phyloP scores from a whole-genome alignment of 495 filamentous ascomycete genomes.

The Cercophora samala region DNA sequence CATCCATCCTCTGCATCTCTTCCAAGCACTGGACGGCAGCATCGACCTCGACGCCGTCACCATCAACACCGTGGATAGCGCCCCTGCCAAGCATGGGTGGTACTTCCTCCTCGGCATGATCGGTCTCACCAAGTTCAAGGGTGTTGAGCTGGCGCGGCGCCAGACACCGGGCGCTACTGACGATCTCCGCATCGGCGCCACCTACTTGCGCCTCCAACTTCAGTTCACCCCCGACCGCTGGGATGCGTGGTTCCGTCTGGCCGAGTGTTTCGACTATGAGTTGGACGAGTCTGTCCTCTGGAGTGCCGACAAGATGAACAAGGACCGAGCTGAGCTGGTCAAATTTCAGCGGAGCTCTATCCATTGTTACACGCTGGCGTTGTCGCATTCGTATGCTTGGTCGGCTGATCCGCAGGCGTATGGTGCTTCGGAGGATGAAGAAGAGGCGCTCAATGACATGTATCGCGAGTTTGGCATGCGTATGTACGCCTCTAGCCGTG shows the following conservation, averaged over 20 bases:
- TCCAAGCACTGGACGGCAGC: slow-evolving; percentile 71
- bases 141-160: slow-evolving; percentile 66
- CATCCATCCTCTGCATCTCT: slow-evolving; percentile 78
- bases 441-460: slow-evolving; percentile 70
- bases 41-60: slow-evolving; percentile 56
- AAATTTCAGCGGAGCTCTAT: slow-evolving; percentile 77
- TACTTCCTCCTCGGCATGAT: slow-evolving; percentile 89
- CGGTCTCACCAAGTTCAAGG: slow-evolving; percentile 80
- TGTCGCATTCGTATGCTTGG: slow-evolving; percentile 65
- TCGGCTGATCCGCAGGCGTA: slow-evolving; percentile 49
- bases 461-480: slow-evolving; percentile 88
- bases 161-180: slow-evolving; percentile 72
- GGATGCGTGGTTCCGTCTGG: slow-evolving; percentile 95
- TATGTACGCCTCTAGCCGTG: slow-evolving; percentile 83
- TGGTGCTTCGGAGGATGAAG: slow-evolving; percentile 52
- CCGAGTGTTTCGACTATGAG: slow-evolving; percentile 86
- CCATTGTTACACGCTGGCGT: slow-evolving; percentile 88
- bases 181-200: slow-evolving; percentile 79
- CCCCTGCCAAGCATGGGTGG: slow-evolving; percentile 79
- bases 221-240: slow-evolving; percentile 81
- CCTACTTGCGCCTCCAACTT: slow-evolving; percentile 79
- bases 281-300: slow-evolving; percentile 90
- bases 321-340: slow-evolving; percentile 69
- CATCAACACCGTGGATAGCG: slow-evolving; percentile 48
- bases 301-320: slow-evolving; percentile 96